Conservation (phyloP, 1,139 yeast genomes). For the Taiozyma onychis region DNA sequence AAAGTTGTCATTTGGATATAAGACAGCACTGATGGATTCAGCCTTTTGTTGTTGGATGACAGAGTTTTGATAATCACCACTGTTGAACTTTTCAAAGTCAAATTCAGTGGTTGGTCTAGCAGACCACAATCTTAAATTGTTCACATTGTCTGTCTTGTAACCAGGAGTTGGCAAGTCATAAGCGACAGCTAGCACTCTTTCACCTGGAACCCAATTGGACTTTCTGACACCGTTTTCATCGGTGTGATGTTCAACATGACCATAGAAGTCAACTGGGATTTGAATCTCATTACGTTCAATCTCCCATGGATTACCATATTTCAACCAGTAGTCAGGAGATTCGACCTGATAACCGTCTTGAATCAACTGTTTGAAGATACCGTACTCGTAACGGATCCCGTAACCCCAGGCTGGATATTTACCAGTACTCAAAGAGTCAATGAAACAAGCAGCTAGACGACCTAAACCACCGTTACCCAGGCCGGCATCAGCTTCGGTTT, state of each 20-base stretch:
- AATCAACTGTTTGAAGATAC: conserved; percentile 87
- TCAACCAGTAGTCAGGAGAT: conserved; percentile 91
- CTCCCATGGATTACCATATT: conserved; percentile 89
- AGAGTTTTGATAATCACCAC: conserved; percentile 86
- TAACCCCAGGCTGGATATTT: conserved; percentile 97
- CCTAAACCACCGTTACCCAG: conserved; percentile 96
- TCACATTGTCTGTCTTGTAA: conserved; percentile 75
- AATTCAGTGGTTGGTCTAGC: conserved; percentile 88
- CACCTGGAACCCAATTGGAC: conserved; percentile 79
- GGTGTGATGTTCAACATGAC: conserved; percentile 61
- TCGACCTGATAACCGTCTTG: conserved; percentile 93
- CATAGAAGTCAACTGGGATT: conserved; percentile 90
- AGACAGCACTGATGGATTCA: conserved; percentile 85
- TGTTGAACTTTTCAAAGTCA: conserved; percentile 86
- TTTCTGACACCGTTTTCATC: conserved; percentile 48
- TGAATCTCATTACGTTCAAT: conserved; percentile 81
- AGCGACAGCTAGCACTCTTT: conserved; percentile 86
- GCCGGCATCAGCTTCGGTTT: conserved; percentile 90
- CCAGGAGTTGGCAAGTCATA: conserved; percentile 95
- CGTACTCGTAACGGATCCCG: conserved; percentile 89
- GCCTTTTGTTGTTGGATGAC: conserved; percentile 84
- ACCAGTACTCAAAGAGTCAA: conserved; percentile 82
- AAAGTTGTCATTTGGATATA: conserved; percentile 91
- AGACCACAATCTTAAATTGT: conserved; percentile 87
- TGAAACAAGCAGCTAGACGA: conserved; percentile 89